Conservation (phyloP, 352 stramenopile genomes). For the Phytophthora europaea region DNA sequence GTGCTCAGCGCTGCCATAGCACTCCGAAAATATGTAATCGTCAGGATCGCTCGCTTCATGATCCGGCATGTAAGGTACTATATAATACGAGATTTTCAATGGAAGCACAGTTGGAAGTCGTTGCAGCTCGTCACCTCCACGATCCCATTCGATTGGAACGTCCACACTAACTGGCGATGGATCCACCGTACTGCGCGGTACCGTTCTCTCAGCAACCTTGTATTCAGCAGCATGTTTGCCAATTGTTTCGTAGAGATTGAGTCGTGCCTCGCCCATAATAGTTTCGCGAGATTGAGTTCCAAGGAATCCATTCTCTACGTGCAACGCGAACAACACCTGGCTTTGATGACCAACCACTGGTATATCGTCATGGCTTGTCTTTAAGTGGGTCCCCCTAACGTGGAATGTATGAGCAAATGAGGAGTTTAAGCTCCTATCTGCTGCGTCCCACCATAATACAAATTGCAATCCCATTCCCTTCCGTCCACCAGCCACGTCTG, state of each 20-base stretch:
- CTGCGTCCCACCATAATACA: slow-evolving; percentile 66
- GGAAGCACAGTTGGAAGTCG: slow-evolving; percentile 6
- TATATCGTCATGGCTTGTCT: not conserved
- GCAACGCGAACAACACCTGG: slow-evolving; percentile 32
- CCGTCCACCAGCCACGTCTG: not conserved
- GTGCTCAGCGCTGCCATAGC: not conserved
- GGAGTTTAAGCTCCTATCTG: slow-evolving; percentile 52
- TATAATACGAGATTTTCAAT: slow-evolving; percentile 16
- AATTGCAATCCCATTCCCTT: slow-evolving; percentile 41
- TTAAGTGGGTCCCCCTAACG: not conserved
- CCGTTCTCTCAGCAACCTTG: not conserved
- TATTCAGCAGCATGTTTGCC: not conserved
- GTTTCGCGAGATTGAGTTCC: slow-evolving; percentile 19
- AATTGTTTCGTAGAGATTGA: slow-evolving; percentile 31
- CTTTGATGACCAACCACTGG: slow-evolving; percentile 22
- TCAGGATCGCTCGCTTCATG: not conserved
- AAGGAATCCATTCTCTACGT: slow-evolving; percentile 39
- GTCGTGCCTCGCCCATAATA: slow-evolving; percentile 29
- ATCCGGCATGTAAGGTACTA: not conserved
- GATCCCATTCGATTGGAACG: slow-evolving; percentile 16
- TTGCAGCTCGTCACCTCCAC: not conserved
- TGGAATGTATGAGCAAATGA: slow-evolving; percentile 47
- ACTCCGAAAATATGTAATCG: not conserved
- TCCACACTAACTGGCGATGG: not conserved
- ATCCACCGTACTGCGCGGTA: not conserved